Evolutionary conservation across 2,329 filamentous ascomycete species (phyloP).

Genomic region (Mariannaea sp.): DNA sequence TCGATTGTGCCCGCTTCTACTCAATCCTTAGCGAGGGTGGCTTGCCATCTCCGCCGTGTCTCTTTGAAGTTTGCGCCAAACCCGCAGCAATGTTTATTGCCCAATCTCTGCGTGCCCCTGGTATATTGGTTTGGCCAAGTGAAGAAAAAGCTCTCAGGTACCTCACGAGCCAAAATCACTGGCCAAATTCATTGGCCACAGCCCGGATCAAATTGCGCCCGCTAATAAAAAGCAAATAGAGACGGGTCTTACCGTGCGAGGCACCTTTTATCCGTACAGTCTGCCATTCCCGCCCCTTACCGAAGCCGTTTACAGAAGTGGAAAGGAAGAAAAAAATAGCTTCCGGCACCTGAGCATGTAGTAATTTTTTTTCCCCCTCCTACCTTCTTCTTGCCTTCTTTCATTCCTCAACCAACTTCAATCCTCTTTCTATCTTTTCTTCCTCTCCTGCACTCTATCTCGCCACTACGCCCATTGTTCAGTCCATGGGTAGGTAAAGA

Average conservation of each 20-base stretch:
- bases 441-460: conserved; percentile 30
- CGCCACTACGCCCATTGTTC: conserved; percentile 30
- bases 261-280: conserved; percentile 12
- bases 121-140: no score
- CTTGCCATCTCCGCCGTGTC: no score
- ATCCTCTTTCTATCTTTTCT: conserved; percentile 2
- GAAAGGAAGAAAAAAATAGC: conserved; percentile 34
- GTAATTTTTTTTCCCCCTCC: conserved; percentile 31
- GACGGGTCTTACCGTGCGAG: conserved; percentile 7
- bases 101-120: no score
- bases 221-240: conserved; percentile 11
- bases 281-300: conserved; percentile 12
- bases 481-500: conserved; percentile 45
- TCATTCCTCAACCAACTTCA: conserved; percentile 20
- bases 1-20: no score
- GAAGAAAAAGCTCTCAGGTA: no score
- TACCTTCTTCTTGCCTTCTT: no score
- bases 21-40: no score
- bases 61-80: no score
- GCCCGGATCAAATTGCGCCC: conserved; percentile 2
- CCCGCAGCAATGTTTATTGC: no score
- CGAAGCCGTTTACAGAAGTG: conserved; percentile 13
- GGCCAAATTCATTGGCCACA: no score
- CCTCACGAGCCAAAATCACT: no score
- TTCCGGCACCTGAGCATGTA: conserved; percentile 25